Percentiles rank a stretch among this genome's conserved stretches.
Conservation (phyloP, 176 grass and related monocot genomes). For the Triticum urartu region DNA sequence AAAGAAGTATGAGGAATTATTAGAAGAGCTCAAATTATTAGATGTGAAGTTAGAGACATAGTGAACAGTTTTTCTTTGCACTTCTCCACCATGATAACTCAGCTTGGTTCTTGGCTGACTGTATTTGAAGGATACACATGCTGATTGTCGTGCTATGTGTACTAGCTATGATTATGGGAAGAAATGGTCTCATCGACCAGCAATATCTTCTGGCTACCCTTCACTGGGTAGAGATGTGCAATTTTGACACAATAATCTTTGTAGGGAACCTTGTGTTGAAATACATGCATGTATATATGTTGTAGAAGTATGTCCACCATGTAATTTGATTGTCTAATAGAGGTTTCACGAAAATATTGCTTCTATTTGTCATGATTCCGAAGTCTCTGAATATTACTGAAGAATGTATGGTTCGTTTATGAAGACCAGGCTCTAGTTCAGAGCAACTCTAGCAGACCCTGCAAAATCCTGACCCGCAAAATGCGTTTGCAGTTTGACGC, state of each 20-base stretch:
- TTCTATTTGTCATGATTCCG: background rate
- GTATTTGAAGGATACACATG: background rate
- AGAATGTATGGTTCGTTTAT: background rate
- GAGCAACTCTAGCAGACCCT: no score
- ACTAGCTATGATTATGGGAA: background rate
- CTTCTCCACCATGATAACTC: background rate
- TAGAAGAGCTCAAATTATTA: conserved; percentile 51
- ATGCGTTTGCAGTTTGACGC: no score
- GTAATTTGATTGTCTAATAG: conserved; percentile 12
- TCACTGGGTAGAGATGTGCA: conserved; percentile 21
- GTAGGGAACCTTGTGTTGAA: background rate
- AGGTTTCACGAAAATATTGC: background rate
- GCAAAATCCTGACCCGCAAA: no score
- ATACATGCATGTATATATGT: background rate
- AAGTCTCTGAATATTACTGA: conserved; percentile 6
- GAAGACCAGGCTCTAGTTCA: background rate
- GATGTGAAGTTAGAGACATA: conserved; percentile 66
- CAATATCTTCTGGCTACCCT: background rate
- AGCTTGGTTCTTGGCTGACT: conserved; percentile 4
- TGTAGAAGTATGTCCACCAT: conserved; percentile 24
- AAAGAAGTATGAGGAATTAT: conserved; percentile 64
- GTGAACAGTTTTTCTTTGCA: conserved; percentile 7
- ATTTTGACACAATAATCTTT: conserved; percentile 38
- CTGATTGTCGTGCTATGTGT: conserved; percentile 1
- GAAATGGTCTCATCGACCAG: conserved; percentile 20